Percentiles rank a stretch among this genome's conserved stretches.
These are phyloP conservation scores for Apiospora hydei DNA, from an alignment of 2,329 filamentous ascomycete species.

Conservation along the genomic window DNA sequence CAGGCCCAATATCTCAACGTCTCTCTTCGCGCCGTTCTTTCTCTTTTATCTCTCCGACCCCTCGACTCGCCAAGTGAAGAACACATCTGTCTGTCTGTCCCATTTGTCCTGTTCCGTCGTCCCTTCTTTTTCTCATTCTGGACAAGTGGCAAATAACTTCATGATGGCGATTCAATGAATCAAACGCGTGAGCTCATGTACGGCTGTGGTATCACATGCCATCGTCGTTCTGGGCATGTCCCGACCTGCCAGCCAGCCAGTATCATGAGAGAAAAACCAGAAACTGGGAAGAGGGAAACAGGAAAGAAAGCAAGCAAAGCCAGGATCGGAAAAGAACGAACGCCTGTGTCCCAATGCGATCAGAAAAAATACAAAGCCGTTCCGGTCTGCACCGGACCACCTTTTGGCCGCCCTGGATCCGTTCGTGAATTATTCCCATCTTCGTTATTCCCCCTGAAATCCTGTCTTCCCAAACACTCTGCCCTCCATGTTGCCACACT, in stretches of 20 bases:
- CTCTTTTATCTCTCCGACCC: not conserved
- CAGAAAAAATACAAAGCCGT: constrained; percentile 34
- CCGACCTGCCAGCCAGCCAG: not conserved
- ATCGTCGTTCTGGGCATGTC: not conserved
- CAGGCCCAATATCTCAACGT: not conserved
- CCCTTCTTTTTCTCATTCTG: not conserved
- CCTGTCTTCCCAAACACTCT: not conserved
- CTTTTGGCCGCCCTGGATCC: not conserved
- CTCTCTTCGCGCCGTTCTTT: not conserved
- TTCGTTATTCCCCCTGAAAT: not conserved
- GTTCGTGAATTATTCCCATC: not conserved
- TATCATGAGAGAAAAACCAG: not conserved
- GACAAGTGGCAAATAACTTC: not conserved
- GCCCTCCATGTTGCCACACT: not conserved
- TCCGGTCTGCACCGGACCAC: constrained; percentile 28
- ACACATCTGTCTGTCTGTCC: not conserved
- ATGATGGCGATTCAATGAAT: constrained; percentile 7
- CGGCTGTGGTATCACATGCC: constrained; percentile 5
- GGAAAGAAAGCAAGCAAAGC: constrained; percentile 28
- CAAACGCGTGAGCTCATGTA: constrained; percentile 11
- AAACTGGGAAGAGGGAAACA: not conserved
- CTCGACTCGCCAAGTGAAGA: not conserved
- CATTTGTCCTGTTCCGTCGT: not conserved
- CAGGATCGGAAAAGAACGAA: constrained; percentile 21
- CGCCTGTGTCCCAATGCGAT: constrained; percentile 32